phyloP scores from a whole-genome alignment of 805 yeast species.

The Saccharomyces eubayanus region DNA sequence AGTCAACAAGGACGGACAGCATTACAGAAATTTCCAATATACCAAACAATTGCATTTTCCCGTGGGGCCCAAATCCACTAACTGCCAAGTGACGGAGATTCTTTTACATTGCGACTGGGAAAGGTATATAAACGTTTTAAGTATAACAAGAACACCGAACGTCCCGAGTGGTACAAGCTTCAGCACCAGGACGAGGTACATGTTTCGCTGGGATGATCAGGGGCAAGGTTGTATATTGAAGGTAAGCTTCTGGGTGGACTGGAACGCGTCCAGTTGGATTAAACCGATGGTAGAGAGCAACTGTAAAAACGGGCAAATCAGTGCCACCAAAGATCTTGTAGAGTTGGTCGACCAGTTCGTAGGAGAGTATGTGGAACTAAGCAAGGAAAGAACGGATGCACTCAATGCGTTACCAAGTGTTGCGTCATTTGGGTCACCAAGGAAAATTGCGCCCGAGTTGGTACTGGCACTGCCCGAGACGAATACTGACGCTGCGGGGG shows the following conservation, averaged over 20 bases:
- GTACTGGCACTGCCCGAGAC: background rate
- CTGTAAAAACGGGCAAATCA: conserved; percentile 65
- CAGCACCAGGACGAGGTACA: conserved; percentile 59
- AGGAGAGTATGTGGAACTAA: conserved; percentile 8
- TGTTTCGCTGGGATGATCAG: conserved; percentile 61
- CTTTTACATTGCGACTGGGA: conserved; percentile 44
- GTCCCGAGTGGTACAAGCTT: conserved; percentile 88
- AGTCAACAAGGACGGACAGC: conserved; percentile 34
- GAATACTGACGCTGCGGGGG: background rate
- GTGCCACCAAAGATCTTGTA: conserved; percentile 43
- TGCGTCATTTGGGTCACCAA: background rate
- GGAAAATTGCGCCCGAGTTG: background rate
- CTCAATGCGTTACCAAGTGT: background rate
- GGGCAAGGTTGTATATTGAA: conserved; percentile 34
- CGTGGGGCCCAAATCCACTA: conserved; percentile 90
- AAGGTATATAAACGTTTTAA: conserved; percentile 49
- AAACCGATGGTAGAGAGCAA: conserved; percentile 80
- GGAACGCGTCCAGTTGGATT: conserved; percentile 89
- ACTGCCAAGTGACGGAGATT: conserved; percentile 55
- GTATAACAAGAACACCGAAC: conserved; percentile 71
- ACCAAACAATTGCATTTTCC: conserved; percentile 68
- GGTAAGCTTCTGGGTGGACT: conserved; percentile 61
- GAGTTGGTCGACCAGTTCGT: conserved; percentile 18
- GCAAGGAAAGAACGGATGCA: background rate
- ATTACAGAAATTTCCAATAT: conserved; percentile 53